Conservation (phyloP, 805 yeast species). For the Spathaspora girioi region DNA sequence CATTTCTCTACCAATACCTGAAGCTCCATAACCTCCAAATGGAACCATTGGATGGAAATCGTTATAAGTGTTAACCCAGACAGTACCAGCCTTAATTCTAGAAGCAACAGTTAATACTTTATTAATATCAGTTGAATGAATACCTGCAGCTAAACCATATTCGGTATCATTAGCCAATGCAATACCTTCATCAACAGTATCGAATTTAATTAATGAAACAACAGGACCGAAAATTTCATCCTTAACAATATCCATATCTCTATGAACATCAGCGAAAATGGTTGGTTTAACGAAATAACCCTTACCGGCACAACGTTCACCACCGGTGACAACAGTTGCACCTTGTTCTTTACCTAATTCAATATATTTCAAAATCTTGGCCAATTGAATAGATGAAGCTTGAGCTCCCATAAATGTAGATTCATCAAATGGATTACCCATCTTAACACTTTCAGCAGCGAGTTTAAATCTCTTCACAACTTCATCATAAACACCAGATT, state of each 20-base stretch:
- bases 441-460: constrained; percentile 54
- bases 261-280: constrained; percentile 75
- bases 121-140: constrained; percentile 73
- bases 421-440: constrained; percentile 83
- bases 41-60: constrained; percentile 86
- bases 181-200: constrained; percentile 78
- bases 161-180: constrained; percentile 72
- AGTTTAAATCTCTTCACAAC: constrained; percentile 59
- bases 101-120: constrained; percentile 73
- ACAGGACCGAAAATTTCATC: constrained; percentile 97
- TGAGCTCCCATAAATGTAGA: constrained; percentile 89
- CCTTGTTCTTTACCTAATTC: constrained; percentile 80
- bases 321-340: constrained; percentile 79
- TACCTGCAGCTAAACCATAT: constrained; percentile 90
- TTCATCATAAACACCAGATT: constrained; percentile 78
- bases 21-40: constrained; percentile 88
- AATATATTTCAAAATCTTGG: constrained; percentile 73
- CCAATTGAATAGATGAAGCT: constrained; percentile 74
- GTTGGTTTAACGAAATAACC: constrained; percentile 80
- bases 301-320: constrained; percentile 66
- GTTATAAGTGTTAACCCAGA: constrained; percentile 89
- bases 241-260: constrained; percentile 68
- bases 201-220: constrained; percentile 77
- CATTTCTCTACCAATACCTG: constrained; percentile 93
- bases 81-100: constrained; percentile 79